phyloP scores from a whole-genome alignment of 164 flowering plant species.

The Vitis cinerea region DNA sequence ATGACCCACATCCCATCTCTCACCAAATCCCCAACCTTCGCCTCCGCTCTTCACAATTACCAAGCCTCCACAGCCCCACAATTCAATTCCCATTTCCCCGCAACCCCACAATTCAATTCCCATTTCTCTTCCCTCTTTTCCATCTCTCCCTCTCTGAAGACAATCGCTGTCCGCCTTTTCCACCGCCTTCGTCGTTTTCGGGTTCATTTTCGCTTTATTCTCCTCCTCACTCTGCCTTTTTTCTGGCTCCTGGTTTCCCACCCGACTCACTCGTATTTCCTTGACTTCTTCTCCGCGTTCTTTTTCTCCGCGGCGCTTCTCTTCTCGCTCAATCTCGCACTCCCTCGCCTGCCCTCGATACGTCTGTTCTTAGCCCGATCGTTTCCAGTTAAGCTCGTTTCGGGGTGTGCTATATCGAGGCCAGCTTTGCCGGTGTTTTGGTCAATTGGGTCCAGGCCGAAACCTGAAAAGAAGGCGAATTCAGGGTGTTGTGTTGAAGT shows the following conservation, averaged over 20 bases:
- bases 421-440: conserved; percentile 43
- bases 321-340: conserved; percentile 61
- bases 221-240: conserved; percentile 56
- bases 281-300: conserved; percentile 66
- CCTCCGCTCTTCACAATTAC: conserved; percentile 27
- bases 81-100: conserved; percentile 2
- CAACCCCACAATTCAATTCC: conserved; percentile 7
- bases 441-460: conserved; percentile 46
- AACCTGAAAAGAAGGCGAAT: conserved; percentile 23
- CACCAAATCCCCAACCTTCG: conserved; percentile 43
- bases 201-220: conserved; percentile 43
- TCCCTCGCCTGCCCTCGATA: conserved; percentile 70
- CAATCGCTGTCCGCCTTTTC: conserved; percentile 28
- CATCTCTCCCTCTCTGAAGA: conserved; percentile 18
- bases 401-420: conserved; percentile 3
- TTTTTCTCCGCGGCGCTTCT: conserved; percentile 66
- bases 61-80: conserved; percentile 8
- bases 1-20: conserved; percentile 35
- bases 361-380: conserved; percentile 54
- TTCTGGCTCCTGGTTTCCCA: conserved; percentile 63
- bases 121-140: conserved; percentile 17
- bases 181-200: conserved; percentile 46
- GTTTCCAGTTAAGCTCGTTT: conserved; percentile 44
- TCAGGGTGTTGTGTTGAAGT: conserved; percentile 53
- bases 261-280: conserved; percentile 53